Evolutionary conservation across 1,139 yeast genomes (phyloP), one percentile per base, ranked within the genome.

Genomic region (Oligophagozyma castellii): DNA sequence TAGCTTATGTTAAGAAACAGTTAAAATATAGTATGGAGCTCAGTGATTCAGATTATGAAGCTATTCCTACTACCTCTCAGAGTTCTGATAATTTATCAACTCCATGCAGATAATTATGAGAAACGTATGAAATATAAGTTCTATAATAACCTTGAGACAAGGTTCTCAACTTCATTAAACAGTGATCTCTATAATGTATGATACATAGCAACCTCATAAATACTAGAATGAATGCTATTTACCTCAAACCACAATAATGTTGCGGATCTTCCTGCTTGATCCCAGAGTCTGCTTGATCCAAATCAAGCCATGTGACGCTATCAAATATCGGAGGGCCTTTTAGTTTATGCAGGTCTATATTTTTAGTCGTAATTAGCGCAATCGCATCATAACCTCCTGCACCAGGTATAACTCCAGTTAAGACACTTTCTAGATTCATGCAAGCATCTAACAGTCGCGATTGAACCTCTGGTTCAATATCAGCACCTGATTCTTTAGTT

Each of bases 361-460:
- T 51, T 16, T 67, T 73, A 3, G 68, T 57, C 3, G 77, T 76
- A 19, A 89, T 55, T 18, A 86, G 48, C 35, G 93, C 69, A 22
- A 89, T 70, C 1, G 98, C 98, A 58, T 89, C 98, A 49, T 72
- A 79, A 0, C 98, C 98, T 14, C 98, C 98, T 0, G 98, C 98
- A 2, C 98, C 98, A 0, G 98, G 98, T 3, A 89, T 94, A 19
- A 89, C 92, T 7, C 95, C 95, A 0, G 95, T 93, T 14, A 86
- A 46, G 23, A 84, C 92, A 8, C 98, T 98, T 0, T 61, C 60
- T 12, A 79, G 39, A 14, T 43, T 34, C 13, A 52, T 42, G 39
- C 92, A 77, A 12, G 58, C 53, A 44, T 89, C 73, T n/a, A 92
- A 56, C 5, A 89, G 58, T 4, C 41, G 34, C 0, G 95, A 80